These are phyloP conservation scores for Hypoxylon fuscum DNA, from an alignment of 495 filamentous ascomycete species.

Conservation along the genomic window DNA sequence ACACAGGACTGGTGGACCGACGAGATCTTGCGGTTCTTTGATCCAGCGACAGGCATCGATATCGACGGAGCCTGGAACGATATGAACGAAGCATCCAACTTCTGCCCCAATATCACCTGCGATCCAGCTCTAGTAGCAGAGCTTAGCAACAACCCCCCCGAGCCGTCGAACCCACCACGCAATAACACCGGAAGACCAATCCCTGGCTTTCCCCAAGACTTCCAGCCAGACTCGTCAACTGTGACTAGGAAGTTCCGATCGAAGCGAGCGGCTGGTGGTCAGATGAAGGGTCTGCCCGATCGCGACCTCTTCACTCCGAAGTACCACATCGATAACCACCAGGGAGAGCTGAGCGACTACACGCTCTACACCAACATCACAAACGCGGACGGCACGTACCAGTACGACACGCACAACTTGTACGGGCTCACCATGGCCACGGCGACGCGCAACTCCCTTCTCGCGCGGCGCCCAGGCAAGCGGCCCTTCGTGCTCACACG, in stretches of 20 bases:
- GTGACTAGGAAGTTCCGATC: neutral
- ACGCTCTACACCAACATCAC: constrained; percentile 73
- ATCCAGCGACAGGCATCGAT: constrained; percentile 69
- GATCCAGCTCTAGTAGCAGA: constrained; percentile 61
- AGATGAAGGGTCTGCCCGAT: constrained; percentile 66
- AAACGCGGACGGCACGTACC: constrained; percentile 65
- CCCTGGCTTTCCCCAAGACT: constrained; percentile 73
- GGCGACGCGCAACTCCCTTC: constrained; percentile 70
- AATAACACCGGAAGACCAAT: constrained; percentile 65
- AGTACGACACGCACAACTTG: constrained; percentile 76
- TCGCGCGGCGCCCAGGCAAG: constrained; percentile 67
- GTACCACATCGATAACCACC: constrained; percentile 74
- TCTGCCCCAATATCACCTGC: constrained; percentile 78
- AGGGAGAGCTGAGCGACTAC: constrained; percentile 64
- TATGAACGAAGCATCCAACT: constrained; percentile 74
- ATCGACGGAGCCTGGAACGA: constrained; percentile 90
- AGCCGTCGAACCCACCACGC: constrained; percentile 62
- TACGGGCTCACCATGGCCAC: constrained; percentile 79
- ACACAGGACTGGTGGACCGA: constrained; percentile 75
- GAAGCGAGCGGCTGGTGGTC: constrained; percentile 38
- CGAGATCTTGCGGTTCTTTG: constrained; percentile 76
- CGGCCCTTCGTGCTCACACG: constrained; percentile 84
- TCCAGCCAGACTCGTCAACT: constrained; percentile 64
- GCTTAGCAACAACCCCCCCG: constrained; percentile 67
- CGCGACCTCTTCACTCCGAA: constrained; percentile 73